phyloP scores from a whole-genome alignment of 169 alveolate species.

The Eimeria sp. region DNA sequence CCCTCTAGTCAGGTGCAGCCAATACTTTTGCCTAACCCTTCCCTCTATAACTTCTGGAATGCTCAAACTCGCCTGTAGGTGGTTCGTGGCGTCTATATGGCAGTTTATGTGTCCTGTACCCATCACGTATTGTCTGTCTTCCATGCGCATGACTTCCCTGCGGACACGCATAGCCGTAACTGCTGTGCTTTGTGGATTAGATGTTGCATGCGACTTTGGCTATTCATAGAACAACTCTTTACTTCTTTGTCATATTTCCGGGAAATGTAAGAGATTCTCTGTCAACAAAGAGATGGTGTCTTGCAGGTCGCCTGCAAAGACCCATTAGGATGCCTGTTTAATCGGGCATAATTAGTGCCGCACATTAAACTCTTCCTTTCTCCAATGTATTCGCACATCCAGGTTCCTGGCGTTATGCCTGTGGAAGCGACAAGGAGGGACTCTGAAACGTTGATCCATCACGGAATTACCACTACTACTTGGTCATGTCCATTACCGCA shows the following conservation, averaged over 20 bases:
- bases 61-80: slow-evolving; percentile 28
- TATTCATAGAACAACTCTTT: neutral
- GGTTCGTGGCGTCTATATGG: slow-evolving; percentile 60
- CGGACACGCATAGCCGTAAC: neutral
- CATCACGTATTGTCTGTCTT: slow-evolving; percentile 57
- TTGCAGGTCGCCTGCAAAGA: neutral
- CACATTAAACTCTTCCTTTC: slow-evolving; percentile 50
- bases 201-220: neutral
- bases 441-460: too few relatives aligned
- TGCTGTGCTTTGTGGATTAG: neutral
- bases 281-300: neutral
- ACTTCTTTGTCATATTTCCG: neutral
- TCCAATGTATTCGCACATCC: slow-evolving; percentile 63
- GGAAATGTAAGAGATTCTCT: neutral
- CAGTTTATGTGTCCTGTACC: slow-evolving; percentile 57
- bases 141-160: slow-evolving; percentile 51
- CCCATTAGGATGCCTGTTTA: neutral
- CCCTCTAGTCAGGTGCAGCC: neutral
- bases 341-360: neutral
- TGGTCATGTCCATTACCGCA: too few relatives aligned
- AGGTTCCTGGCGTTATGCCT: slow-evolving; percentile 27
- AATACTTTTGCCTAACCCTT: neutral
- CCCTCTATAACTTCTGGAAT: neutral
- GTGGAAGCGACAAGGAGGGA: neutral
- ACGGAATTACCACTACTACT: neutral